Conservation (phyloP, 208 protist genomes). For the Crithidia thermophila region DNA sequence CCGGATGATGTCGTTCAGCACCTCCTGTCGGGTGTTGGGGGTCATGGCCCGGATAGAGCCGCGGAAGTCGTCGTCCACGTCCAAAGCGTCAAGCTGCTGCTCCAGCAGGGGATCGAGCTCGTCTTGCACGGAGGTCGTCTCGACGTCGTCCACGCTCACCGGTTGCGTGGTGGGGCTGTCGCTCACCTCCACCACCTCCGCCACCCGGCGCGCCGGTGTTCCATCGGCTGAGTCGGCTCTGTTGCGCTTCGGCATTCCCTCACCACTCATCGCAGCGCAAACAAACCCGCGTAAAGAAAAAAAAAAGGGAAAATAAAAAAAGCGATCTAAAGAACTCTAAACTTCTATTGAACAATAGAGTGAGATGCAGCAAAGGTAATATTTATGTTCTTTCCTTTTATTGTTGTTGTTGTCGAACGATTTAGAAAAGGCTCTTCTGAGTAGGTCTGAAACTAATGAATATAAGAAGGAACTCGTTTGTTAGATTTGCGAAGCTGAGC, state of each 20-base stretch:
- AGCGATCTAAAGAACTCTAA: too few species aligned
- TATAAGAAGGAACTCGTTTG: too few species aligned
- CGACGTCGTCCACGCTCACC: background rate
- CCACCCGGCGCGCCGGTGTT: background rate
- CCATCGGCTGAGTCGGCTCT: conserved; percentile 7
- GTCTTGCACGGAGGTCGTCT: conserved; percentile 1
- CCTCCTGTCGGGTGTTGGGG: conserved; percentile 63
- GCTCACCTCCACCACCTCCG: conserved; percentile 14
- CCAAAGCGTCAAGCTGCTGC: conserved; percentile 49
- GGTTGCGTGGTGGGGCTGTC: conserved; percentile 5
- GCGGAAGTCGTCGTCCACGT: conserved; percentile 69
- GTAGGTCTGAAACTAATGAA: too few species aligned
- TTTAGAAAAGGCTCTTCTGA: too few species aligned
- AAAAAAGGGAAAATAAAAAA: conserved; percentile 2
- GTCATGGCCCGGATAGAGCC: conserved; percentile 74
- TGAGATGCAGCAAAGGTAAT: too few species aligned
- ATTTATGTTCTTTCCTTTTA: too few species aligned
- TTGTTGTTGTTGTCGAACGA: too few species aligned
- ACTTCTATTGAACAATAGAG: too few species aligned
- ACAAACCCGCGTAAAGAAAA: background rate
- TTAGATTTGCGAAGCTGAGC: too few species aligned
- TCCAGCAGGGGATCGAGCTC: conserved; percentile 46
- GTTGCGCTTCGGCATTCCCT: conserved; percentile 30
- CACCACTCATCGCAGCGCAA: conserved; percentile 6
- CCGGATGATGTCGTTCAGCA: conserved; percentile 81